Conservation (phyloP, 768 basidiomycete genomes). For the Lepiota venenata region DNA sequence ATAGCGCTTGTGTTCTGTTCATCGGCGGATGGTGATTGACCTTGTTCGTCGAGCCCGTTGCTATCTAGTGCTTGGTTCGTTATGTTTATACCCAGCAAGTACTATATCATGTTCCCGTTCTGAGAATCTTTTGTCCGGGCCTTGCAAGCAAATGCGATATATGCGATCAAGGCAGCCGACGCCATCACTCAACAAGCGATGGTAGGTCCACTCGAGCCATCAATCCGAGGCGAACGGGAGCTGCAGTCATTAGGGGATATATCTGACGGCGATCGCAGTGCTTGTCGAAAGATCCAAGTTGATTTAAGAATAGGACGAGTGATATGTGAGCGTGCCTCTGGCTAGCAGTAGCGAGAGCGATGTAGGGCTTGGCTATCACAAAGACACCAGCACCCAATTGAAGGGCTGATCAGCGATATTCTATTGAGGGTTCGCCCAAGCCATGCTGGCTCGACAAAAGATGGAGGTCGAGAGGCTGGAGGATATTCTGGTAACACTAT, state of each 20-base stretch:
- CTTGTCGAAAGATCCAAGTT: slow-evolving; percentile 26
- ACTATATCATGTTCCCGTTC: not conserved
- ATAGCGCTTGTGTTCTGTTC: slow-evolving; percentile 21
- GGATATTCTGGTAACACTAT: not conserved
- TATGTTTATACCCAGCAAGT: too few relatives aligned
- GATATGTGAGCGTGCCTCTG: not conserved
- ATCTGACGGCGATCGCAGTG: slow-evolving; percentile 26
- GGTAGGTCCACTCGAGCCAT: slow-evolving; percentile 11
- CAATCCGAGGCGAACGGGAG: not conserved
- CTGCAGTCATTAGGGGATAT: slow-evolving; percentile 19
- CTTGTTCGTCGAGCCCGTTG: slow-evolving; percentile 26
- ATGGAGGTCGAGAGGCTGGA: not conserved
- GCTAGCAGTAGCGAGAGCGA: not conserved
- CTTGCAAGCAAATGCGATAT: slow-evolving; percentile 27
- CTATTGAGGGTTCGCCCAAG: not conserved
- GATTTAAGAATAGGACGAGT: slow-evolving; percentile 23
- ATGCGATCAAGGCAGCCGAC: slow-evolving; percentile 25
- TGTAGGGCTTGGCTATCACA: not conserved
- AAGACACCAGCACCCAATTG: not conserved
- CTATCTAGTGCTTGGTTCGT: slow-evolving; percentile 23
- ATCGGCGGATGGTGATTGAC: slow-evolving; percentile 23
- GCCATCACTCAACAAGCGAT: slow-evolving; percentile 27
- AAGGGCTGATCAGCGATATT: too few relatives aligned
- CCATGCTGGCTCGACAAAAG: not conserved
- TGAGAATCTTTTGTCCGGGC: slow-evolving; percentile 15